Evolutionary conservation across 2,329 filamentous ascomycete species (phyloP).

Genomic region (Akanthomyces muscarius): DNA sequence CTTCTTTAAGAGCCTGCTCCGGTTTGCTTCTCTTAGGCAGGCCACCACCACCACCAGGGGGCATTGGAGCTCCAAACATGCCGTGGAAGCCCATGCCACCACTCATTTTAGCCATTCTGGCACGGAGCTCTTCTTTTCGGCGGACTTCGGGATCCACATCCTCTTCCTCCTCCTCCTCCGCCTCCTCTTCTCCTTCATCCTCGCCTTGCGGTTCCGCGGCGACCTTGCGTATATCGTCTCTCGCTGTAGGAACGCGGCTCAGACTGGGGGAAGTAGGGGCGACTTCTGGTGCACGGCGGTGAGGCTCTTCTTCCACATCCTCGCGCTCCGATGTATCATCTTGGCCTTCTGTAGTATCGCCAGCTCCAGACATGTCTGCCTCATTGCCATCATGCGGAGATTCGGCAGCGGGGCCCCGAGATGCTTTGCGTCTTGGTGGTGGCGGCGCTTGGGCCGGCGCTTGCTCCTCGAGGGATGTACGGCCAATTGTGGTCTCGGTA

Average conservation of each 20-base stretch:
- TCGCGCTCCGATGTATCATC: conserved; percentile 66
- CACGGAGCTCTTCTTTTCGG: conserved; percentile 81
- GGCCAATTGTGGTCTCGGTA: conserved; percentile 44
- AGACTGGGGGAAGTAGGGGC: conserved; percentile 34
- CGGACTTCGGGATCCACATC: conserved; percentile 84
- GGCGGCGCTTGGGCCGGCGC: conserved; percentile 35
- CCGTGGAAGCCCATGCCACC: conserved; percentile 95
- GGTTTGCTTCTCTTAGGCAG: conserved; percentile 52
- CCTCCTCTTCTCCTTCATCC: conserved; percentile 50
- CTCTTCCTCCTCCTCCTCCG: conserved; percentile 73
- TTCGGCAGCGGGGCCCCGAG: conserved; percentile 41
- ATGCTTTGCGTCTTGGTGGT: conserved; percentile 50
- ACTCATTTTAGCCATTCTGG: conserved; percentile 98
- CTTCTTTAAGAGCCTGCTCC: conserved; percentile 26
- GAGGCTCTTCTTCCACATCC: conserved; percentile 62
- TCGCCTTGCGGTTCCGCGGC: conserved; percentile 79
- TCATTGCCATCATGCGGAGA: conserved; percentile 57
- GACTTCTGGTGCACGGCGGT: conserved; percentile 29
- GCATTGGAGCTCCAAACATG: conserved; percentile 76
- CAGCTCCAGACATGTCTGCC: conserved; percentile 61
- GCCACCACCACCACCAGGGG: conserved; percentile 54
- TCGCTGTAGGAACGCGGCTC: conserved; percentile 42
- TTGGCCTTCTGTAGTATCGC: conserved; percentile 59
- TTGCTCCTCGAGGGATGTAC: conserved; percentile 48
- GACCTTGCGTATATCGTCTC: conserved; percentile 46